Evolutionary conservation across 306 rosid genomes (phyloP), one percentile per base, ranked within the genome.

Genomic region (Cucurbita pepo): DNA sequence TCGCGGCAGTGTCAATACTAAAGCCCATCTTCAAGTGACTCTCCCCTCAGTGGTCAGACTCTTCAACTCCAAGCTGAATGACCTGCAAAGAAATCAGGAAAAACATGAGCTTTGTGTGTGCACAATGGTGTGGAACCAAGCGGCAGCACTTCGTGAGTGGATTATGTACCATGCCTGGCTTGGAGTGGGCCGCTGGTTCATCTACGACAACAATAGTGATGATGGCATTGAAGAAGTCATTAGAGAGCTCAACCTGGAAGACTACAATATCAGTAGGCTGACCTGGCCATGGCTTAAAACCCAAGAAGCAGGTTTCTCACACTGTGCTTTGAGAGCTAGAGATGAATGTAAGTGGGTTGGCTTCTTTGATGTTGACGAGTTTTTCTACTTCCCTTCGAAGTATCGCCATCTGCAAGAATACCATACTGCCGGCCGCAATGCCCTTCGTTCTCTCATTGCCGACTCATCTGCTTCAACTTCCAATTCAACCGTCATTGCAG

Each of bases 91-190:
- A 47, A 86, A 77, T n/a, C 73, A 71, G 64, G 59, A 62, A 64
- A 87, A 85, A 79, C 51, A 88, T 56, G 95, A 88, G 87, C 85
- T 95, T 9, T 95, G 99, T 63, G 97, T 22, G 15, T 95, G 99
- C 78, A 88, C 96, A 2, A 95, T 95, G 99, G 78, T 95, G 77
- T 91, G 97, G 99, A 95, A 95, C 76, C 99, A 95, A 77, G 99
- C 88, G 3, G 77, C 86, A 18, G 88, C 95, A 0, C 77, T 91
- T 1, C 81, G 86, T 52, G 99, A 95, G 77, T 95, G 99, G 99
- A 67, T 95, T 58, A 81, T 83, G 88, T 95, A 95, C 84, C 99
- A 95, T 50, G 80, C 95, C 2, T 91, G 96, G 96, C 92, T 91
- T 11, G 99, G 99, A 5, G 95, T 95, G 0, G 96, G 88, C 73